Evolutionary conservation across 176 grass and related monocot genomes (phyloP).

Genomic region (Triticum timopheevii): DNA sequence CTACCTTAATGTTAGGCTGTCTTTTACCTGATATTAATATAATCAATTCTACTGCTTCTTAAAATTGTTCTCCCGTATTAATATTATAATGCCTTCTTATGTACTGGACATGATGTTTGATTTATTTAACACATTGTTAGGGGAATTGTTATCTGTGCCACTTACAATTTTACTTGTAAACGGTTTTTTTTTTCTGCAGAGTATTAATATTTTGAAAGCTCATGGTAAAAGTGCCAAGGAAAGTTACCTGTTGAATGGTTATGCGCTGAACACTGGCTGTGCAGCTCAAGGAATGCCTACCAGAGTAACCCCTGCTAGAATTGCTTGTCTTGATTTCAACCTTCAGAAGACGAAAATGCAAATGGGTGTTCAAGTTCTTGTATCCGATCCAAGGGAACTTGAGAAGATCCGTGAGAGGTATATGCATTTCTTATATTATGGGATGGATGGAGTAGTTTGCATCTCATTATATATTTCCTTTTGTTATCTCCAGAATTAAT

Average conservation of each 20-base stretch:
- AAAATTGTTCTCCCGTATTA: too few species aligned
- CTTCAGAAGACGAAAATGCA: slow-evolving; percentile 98
- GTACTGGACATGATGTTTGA: neutral
- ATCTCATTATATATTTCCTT: neutral
- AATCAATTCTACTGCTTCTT: too few species aligned
- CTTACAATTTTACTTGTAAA: neutral
- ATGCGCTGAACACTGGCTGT: slow-evolving; percentile 81
- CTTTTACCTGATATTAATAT: too few species aligned
- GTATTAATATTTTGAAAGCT: slow-evolving; percentile 96
- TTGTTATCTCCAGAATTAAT: neutral
- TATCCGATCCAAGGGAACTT: slow-evolving; percentile 89
- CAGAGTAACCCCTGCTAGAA: slow-evolving; percentile 70
- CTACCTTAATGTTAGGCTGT: neutral
- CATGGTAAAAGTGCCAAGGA: slow-evolving; percentile 86
- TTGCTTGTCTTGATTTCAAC: slow-evolving; percentile 94
- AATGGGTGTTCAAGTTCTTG: slow-evolving; percentile 86
- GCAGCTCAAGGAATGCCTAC: slow-evolving; percentile 95
- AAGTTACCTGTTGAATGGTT: slow-evolving; percentile 88
- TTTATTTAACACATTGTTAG: neutral
- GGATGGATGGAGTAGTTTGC: neutral
- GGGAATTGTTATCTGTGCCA: too few species aligned
- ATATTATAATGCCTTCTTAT: too few species aligned
- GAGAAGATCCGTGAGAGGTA: slow-evolving; percentile 93
- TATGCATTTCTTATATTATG: neutral
- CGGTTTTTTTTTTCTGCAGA: slow-evolving; percentile 36